A percentile compares a stretch with the other conserved stretches of the same genome.
phyloP scores from a whole-genome alignment of 2,329 filamentous ascomycete genomes.

The Ceratocystis diversiconidia region DNA sequence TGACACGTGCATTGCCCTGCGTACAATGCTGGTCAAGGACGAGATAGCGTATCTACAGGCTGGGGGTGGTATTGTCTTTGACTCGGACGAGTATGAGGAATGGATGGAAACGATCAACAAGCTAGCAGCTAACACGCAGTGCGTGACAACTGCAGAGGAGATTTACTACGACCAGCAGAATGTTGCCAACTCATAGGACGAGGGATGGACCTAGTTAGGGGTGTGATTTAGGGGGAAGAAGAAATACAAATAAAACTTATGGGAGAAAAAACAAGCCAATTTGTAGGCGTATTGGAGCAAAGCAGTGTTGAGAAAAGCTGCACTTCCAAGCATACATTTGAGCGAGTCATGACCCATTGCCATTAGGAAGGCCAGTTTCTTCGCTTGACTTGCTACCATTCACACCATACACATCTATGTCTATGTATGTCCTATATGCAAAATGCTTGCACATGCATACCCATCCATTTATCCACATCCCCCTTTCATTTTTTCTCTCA shows the following conservation, averaged over 20 bases:
- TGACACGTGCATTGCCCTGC: constrained; percentile 69
- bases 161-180: constrained; percentile 32
- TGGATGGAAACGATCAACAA: constrained; percentile 94
- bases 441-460: too few species aligned
- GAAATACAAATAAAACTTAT: not conserved
- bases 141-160: constrained; percentile 72
- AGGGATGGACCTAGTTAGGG: not conserved
- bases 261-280: too few species aligned
- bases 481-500: too few species aligned
- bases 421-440: too few species aligned
- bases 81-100: constrained; percentile 85
- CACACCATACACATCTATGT: too few species aligned
- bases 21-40: constrained; percentile 91
- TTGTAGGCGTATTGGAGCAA: too few species aligned
- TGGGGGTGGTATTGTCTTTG: constrained; percentile 84
- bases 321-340: too few species aligned
- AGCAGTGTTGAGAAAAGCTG: too few species aligned
- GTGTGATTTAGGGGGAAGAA: not conserved
- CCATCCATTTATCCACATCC: too few species aligned
- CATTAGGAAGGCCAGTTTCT: too few species aligned
- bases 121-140: constrained; percentile 75
- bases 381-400: too few species aligned
- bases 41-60: constrained; percentile 81
- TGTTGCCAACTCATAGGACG: constrained; percentile 2
- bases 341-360: too few species aligned